phyloP scores from a whole-genome alignment of 352 stramenopile genomes.

The Sclerospora graminicola region DNA sequence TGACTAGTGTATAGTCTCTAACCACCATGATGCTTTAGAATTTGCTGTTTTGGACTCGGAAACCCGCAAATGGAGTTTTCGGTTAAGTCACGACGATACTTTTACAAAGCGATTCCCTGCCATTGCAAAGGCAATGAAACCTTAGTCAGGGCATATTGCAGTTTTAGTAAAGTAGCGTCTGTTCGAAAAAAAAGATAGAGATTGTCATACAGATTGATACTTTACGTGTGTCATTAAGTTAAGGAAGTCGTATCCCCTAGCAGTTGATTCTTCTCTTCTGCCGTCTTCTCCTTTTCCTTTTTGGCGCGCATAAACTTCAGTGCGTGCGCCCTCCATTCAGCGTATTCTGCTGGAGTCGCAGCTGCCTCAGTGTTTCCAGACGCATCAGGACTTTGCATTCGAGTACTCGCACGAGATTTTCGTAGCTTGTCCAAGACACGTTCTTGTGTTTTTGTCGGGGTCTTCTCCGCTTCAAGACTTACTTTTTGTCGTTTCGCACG shows the following conservation, averaged over 20 bases:
- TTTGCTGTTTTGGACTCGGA: conserved; percentile 33
- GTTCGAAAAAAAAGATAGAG: no score
- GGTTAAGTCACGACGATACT: conserved; percentile 31
- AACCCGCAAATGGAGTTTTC: conserved; percentile 45
- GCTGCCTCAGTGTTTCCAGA: background rate
- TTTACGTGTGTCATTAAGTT: no score
- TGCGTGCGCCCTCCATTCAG: conserved; percentile 19
- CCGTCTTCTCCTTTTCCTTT: conserved; percentile 8
- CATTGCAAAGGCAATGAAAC: conserved; percentile 36
- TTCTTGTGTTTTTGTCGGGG: conserved; percentile 11
- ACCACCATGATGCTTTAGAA: conserved; percentile 14
- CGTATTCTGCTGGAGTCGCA: conserved; percentile 22
- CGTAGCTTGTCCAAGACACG: conserved; percentile 13
- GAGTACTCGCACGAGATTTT: conserved; percentile 3
- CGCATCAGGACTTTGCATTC: background rate
- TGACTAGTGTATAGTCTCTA: background rate
- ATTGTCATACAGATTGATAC: no score
- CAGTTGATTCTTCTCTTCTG: no score
- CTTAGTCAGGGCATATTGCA: conserved; percentile 22
- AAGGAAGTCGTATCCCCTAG: no score
- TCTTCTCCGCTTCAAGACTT: conserved; percentile 3
- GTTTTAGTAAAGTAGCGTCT: no score
- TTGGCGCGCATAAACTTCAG: conserved; percentile 24
- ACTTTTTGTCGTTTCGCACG: conserved; percentile 16
- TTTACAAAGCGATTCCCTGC: conserved; percentile 41